These are phyloP conservation scores for Secale cereale DNA, from an alignment of 176 grass and related monocot species.

Conservation along the genomic window DNA sequence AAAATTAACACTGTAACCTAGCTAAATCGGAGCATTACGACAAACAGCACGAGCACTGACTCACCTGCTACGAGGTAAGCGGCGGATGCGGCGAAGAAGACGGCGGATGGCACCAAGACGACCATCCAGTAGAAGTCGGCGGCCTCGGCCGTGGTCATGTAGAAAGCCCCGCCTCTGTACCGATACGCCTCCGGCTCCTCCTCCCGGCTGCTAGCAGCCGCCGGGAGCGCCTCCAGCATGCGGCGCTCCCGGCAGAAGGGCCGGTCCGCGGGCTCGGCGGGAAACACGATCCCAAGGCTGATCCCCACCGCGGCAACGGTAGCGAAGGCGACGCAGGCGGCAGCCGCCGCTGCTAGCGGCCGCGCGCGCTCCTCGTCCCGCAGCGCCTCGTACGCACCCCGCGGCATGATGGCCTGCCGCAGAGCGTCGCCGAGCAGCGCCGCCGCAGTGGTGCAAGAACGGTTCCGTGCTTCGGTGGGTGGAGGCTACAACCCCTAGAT, in stretches of 20 bases:
- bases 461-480: neutral
- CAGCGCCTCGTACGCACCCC: slow-evolving; percentile 52
- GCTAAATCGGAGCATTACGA: neutral
- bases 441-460: slow-evolving; percentile 25
- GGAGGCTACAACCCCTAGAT: slow-evolving; percentile 44
- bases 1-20: neutral
- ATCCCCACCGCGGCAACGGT: slow-evolving; percentile 40
- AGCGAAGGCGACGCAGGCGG: slow-evolving; percentile 39
- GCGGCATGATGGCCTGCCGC: slow-evolving; percentile 81
- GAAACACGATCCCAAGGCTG: slow-evolving; percentile 84
- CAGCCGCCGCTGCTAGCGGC: slow-evolving; percentile 36
- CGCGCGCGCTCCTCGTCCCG: slow-evolving; percentile 66
- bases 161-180: slow-evolving; percentile 70
- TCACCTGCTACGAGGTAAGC: slow-evolving; percentile 75
- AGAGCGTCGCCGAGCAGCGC: slow-evolving; percentile 73
- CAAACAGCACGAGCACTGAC: neutral
- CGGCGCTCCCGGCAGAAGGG: slow-evolving; percentile 84
- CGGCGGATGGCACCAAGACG: slow-evolving; percentile 68
- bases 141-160: slow-evolving; percentile 91
- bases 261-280: slow-evolving; percentile 58
- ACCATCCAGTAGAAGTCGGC: slow-evolving; percentile 97
- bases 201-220: slow-evolving; percentile 49
- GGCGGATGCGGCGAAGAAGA: slow-evolving; percentile 61
- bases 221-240: slow-evolving; percentile 71
- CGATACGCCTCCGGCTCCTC: slow-evolving; percentile 80